A percentile compares a stretch with the other conserved stretches of the same genome.
Conservation (phyloP, 2,329 filamentous ascomycete genomes). For the Cladosporium oxysporum region DNA sequence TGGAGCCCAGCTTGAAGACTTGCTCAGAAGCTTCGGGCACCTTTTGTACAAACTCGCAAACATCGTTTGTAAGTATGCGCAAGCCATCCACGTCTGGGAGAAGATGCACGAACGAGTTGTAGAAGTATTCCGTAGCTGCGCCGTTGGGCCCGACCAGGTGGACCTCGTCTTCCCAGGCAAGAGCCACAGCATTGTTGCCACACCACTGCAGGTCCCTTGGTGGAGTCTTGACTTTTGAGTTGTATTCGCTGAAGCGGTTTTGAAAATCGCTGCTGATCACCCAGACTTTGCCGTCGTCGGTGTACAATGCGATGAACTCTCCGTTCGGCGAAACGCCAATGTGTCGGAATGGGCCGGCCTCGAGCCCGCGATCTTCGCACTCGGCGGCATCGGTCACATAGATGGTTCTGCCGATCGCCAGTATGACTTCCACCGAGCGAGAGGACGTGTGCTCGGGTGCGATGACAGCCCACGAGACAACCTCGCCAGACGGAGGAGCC, state of each 20-base stretch:
- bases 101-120: conserved; percentile 87
- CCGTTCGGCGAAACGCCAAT: conserved; percentile 90
- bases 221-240: conserved; percentile 79
- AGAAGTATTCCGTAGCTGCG: conserved; percentile 71
- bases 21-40: conserved; percentile 72
- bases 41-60: conserved; percentile 97
- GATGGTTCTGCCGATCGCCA: conserved; percentile 82
- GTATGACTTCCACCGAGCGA: conserved; percentile 85
- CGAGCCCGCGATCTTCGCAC: conserved; percentile 85
- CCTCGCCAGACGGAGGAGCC: conserved; percentile 70
- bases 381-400: conserved; percentile 86
- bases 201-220: conserved; percentile 95
- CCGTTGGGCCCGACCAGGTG: conserved; percentile 88
- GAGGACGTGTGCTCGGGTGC: conserved; percentile 87
- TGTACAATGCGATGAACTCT: conserved; percentile 84
- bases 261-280: conserved; percentile 96
- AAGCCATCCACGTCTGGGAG: conserved; percentile 89
- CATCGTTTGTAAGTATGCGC: conserved; percentile 83
- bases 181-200: conserved; percentile 86
- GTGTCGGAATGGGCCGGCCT: conserved; percentile 89
- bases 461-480: conserved; percentile 87
- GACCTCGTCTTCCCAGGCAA: conserved; percentile 97
- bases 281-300: conserved; percentile 79
- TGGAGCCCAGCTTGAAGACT: conserved; percentile 85
- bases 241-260: conserved; percentile 85